Base-by-base conservation (phyloP, 1,284 basidiomycete genomes). In the Serendipita sp. region DNA sequence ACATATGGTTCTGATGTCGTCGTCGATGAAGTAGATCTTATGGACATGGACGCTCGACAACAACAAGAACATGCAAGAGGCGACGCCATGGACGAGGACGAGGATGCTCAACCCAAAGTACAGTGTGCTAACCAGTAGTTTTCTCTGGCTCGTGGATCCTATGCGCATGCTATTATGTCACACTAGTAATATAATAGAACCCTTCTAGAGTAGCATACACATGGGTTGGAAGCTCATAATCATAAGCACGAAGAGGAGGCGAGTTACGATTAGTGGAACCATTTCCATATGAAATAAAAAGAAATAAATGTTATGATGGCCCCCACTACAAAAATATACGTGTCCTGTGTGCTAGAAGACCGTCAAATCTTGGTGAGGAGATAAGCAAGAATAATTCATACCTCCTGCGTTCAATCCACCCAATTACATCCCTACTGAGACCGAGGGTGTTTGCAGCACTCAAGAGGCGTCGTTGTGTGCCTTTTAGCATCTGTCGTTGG, bases 341-440 rank as follows among this genome's bases (percentile, higher is more conserved):
- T 91, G 71, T 97, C 93, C 72, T 94, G 92, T 44, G 86, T 91
- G 71, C 91, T 93, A 70, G 17, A 34, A 61, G 64, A 68, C 63
- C 68, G 67, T 61, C 38, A 41, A 8, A 15, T 60, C 42, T 62
- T 17, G 8, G 55, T 34, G 42, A 58, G 29, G 17, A 35, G 49
- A 29, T 62, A 41, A n/a, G 35, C 34, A 35, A 49, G 30, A 43
- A 22, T 60, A 34, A 43, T 15, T 74, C 77, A 69, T 70, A 91
- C 86, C 91, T 94, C 72, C 93, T 78, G 67, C 85, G 81, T 71
- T 97, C 94, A 67, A 97, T 93, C 90, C 93, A 97, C 1, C 88
- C 84, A 72, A 97, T 96, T 29, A 94, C 93, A 71, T 94, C 83
- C 66, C 92, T 79, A 71, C 91, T 92, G 69, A 97, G 74, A 0